Evolutionary conservation across 768 basidiomycete species (phyloP), one percentile per base, ranked within the genome.

Genomic region (Suillus fuscotomentosus): DNA sequence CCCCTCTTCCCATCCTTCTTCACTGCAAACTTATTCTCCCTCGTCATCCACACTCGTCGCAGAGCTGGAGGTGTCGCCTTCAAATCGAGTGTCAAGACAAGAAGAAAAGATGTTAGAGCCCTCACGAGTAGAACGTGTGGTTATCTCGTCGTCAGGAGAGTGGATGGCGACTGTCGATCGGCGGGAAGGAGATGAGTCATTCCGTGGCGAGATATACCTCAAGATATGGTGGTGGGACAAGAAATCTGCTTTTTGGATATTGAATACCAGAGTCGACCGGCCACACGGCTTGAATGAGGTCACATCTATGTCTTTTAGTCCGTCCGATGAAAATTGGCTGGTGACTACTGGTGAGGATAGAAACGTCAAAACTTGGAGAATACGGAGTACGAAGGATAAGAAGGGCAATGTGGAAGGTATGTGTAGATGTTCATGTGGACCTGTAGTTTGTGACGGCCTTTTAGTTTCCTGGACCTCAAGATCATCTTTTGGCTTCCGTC

Each of bases 141-240:
- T 82, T 5, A 80, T 96, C 64, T 90, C 91, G 5, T 73, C 83
- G 2, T 80, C 79, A n/a, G 90, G 90, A 11, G 82, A 86, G 54
- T 99, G 97, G 96, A 87, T 99, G 87, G 95, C 95, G 6, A 96
- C 97, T 2, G 76, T 94, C 31, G 97, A 99, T 76, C 76, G 78
- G 38, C 84, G 95, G 62, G 83, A 86, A 62, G 88, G 84, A 6
- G 88, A 90, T 50, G 86, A 85, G 27, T 81, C 79, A 14, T 88
- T 88, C 76, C 86, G 82, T 67, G 79, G 79, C 34, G 94, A 90
- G 76, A 81, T 89, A 38, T 90, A 90, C 72, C 82, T 99, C 62
- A 99, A 99, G 79, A 77, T 98, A 41, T 99, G 97, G 97, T 80
- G 78, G 63, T 97, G 95, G 93, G 86, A 89, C 71, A 80, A 78